phyloP scores from a whole-genome alignment of 768 basidiomycete genomes.

The Leccinum subgranulosum region DNA sequence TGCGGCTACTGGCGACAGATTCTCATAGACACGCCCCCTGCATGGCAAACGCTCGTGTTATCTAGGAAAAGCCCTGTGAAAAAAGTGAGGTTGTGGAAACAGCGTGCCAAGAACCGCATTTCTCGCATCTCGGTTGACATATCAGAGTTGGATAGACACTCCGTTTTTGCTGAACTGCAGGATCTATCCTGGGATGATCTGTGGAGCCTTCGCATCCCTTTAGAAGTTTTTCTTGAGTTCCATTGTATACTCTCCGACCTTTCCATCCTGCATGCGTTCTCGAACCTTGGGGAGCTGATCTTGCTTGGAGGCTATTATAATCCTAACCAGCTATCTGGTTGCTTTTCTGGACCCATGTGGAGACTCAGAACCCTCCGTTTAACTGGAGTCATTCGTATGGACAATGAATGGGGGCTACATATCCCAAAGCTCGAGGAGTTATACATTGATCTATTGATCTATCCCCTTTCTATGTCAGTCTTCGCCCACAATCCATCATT shows the following conservation, averaged over 20 bases:
- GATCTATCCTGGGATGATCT: constrained; percentile 26
- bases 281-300: constrained; percentile 36
- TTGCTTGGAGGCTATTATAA: neutral
- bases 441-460: neutral
- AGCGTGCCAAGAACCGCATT: constrained; percentile 52
- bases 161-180: constrained; percentile 17
- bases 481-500: constrained; percentile 25
- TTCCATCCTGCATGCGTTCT: constrained; percentile 29
- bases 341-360: constrained; percentile 16
- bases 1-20: constrained; percentile 42
- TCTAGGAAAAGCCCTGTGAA: constrained; percentile 41
- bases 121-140: constrained; percentile 23
- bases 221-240: constrained; percentile 11
- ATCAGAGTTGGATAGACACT: constrained; percentile 10
- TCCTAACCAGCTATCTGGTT: neutral
- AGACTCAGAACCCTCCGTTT: constrained; percentile 27
- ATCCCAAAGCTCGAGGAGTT: constrained; percentile 22
- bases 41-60: constrained; percentile 64
- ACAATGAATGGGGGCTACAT: constrained; percentile 16
- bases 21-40: constrained; percentile 29
- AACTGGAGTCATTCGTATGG: constrained; percentile 3
- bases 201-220: constrained; percentile 19
- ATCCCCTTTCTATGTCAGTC: constrained; percentile 1
- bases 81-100: constrained; percentile 58
- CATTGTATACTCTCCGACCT: constrained; percentile 30